phyloP scores from a whole-genome alignment of 768 basidiomycete species.

The Mycena vitilis region DNA sequence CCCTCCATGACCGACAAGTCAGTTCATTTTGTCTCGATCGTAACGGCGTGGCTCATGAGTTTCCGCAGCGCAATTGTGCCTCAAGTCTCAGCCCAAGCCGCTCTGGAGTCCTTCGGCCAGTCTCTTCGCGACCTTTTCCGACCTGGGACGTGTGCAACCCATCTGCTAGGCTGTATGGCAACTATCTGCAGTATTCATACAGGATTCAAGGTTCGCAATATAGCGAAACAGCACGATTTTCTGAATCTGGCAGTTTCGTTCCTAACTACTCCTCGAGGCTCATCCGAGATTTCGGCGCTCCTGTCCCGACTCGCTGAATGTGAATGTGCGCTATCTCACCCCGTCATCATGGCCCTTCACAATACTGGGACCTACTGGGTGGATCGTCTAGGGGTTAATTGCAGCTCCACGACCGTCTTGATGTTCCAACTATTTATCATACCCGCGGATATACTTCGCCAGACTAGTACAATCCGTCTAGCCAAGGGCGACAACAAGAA shows the following conservation, averaged over 20 bases:
- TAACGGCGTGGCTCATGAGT: too few species aligned
- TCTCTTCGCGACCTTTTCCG: neutral
- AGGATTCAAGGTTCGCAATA: neutral
- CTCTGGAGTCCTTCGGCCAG: neutral
- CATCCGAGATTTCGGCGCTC: neutral
- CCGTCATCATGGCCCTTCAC: neutral
- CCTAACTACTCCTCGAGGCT: conserved; percentile 2
- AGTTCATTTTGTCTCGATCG: too few species aligned
- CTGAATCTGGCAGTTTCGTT: conserved; percentile 2
- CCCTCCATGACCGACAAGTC: too few species aligned
- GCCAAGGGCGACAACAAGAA: too few species aligned
- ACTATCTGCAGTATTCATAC: neutral
- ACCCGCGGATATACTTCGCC: too few species aligned
- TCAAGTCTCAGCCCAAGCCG: too few species aligned
- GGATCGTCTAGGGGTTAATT: too few species aligned
- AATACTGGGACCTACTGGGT: neutral
- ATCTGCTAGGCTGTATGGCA: conserved; percentile 6
- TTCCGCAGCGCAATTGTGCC: too few species aligned
- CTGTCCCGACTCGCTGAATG: neutral
- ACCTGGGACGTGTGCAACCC: conserved; percentile 8
- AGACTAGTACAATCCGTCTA: too few species aligned
- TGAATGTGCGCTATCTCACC: neutral
- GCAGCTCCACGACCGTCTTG: too few species aligned
- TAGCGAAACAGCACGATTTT: neutral
- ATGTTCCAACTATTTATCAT: too few species aligned